A percentile compares a stretch with the other conserved stretches of the same genome.
phyloP scores from a whole-genome alignment of 176 grass and related monocot genomes.

The Echinochloa phyllopogon region DNA sequence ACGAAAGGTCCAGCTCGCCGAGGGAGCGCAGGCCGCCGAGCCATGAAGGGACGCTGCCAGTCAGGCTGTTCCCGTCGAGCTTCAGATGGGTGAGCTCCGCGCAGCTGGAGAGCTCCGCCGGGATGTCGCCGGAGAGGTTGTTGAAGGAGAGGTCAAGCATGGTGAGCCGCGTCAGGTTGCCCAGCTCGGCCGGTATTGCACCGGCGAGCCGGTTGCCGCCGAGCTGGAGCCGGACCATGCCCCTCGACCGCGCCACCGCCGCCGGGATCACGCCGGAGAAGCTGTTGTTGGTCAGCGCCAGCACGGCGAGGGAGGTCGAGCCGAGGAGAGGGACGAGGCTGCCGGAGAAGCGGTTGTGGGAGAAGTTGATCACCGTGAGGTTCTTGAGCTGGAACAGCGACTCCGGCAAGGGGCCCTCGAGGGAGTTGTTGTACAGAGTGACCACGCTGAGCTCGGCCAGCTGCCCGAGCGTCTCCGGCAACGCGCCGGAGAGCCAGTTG shows the following conservation, averaged over 20 bases:
- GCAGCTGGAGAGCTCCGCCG: slow-evolving; percentile 61
- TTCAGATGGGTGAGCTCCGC: slow-evolving; percentile 71
- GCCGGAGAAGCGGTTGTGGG: slow-evolving; percentile 76
- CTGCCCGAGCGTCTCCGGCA: slow-evolving; percentile 62
- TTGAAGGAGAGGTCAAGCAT: slow-evolving; percentile 83
- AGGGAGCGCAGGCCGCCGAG: slow-evolving; percentile 63
- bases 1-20: slow-evolving; percentile 92
- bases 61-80: slow-evolving; percentile 71
- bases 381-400: slow-evolving; percentile 70
- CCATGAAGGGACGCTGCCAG: slow-evolving; percentile 63
- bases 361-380: slow-evolving; percentile 85
- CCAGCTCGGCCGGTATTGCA: slow-evolving; percentile 61
- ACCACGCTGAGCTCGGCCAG: slow-evolving; percentile 65
- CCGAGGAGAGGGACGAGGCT: slow-evolving; percentile 72
- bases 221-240: slow-evolving; percentile 72
- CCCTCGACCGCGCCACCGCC: slow-evolving; percentile 41
- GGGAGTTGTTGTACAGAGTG: slow-evolving; percentile 96
- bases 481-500: slow-evolving; percentile 66
- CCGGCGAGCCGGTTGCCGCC: slow-evolving; percentile 63
- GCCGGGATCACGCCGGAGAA: slow-evolving; percentile 79
- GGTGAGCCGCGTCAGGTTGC: slow-evolving; percentile 54
- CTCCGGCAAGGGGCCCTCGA: slow-evolving; percentile 67
- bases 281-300: slow-evolving; percentile 73
- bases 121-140: slow-evolving; percentile 63
- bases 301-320: slow-evolving; percentile 58